Base-by-base conservation (phyloP, 2,329 filamentous ascomycete species). In the Venturia asperata region DNA sequence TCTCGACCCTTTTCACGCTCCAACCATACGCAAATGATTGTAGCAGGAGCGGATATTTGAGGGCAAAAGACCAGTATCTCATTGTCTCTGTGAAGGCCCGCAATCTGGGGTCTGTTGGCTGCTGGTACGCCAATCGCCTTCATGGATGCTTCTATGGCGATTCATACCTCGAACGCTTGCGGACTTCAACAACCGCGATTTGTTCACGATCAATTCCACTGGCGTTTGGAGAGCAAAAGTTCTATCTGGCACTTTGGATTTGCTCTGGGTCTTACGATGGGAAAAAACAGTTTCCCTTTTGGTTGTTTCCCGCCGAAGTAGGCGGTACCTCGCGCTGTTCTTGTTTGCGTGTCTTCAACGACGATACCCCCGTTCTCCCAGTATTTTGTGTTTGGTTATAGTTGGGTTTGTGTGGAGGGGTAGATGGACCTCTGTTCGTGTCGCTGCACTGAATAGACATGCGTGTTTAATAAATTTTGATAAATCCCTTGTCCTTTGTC, bases 301-400 rank as follows among this genome's bases (percentile, higher is more conserved):
- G 30, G 9, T 4, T 4, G 11, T 11, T 41, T 41, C 39, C 6
- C 49, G 21, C 30, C 30, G 49, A 37, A 17, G 15, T 19, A 1
- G 49, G 49, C 17, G 17, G 21, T 10, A 5, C 49, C 5, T 21
- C 6, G 6, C 34, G 6, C 11, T 56, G 21, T 37, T 17, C 13
- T 42, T 61, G 24, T 43, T 62, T 47, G n/a, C 58, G 27, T 58
- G 61, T 63, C 61, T 63, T 63, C 61, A 63, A 63, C 61, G 61
- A 63, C 61, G 61, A 63, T 63, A 63, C 61, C 61, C 61, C 39
- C 21, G 15, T 9, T 37, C 27, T 42, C 39, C 3, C 42, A 2
- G 13, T 56, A 56, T 3, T 2, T 34, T 19, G 13, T 15, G 30
- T 34, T 34, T 56, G 6, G 27, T 56, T 17, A 37, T 34, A 15